Conservation (phyloP, 352 stramenopile species). For the Phytophthora tentaculata region DNA sequence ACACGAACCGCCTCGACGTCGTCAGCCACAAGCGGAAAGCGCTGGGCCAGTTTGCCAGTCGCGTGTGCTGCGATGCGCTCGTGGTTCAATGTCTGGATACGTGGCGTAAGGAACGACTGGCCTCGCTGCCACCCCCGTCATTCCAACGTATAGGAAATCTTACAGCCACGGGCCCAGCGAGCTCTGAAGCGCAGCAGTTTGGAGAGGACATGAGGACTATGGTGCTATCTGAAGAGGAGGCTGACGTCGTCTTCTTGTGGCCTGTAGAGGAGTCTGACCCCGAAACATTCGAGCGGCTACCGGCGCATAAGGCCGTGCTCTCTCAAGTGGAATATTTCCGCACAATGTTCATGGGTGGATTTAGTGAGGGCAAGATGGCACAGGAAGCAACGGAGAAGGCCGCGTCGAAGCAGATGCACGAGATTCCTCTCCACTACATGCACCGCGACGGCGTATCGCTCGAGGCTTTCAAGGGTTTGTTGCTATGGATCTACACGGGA, state of each 20-base stretch:
- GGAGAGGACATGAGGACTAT: slow-evolving; percentile 61
- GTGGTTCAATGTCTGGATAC: slow-evolving; percentile 55
- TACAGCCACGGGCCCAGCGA: slow-evolving; percentile 25
- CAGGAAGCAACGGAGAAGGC: slow-evolving; percentile 4
- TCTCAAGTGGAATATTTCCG: slow-evolving; percentile 84
- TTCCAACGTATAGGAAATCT: slow-evolving; percentile 22
- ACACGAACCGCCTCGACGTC: slow-evolving; percentile 72
- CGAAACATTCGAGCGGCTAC: slow-evolving; percentile 44
- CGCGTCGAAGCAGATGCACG: slow-evolving; percentile 25
- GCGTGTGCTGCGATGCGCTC: slow-evolving; percentile 61
- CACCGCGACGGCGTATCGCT: slow-evolving; percentile 74
- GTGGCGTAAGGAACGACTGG: slow-evolving; percentile 53
- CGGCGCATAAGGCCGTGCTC: slow-evolving; percentile 75
- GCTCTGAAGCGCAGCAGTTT: slow-evolving; percentile 47
- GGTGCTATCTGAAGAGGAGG: slow-evolving; percentile 48
- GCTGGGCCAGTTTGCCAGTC: slow-evolving; percentile 57
- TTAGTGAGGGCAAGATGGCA: slow-evolving; percentile 61
- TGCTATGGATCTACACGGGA: slow-evolving; percentile 81
- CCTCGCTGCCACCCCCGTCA: slow-evolving; percentile 22
- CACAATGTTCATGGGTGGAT: slow-evolving; percentile 83
- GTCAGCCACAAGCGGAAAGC: slow-evolving; percentile 66
- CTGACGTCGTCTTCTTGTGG: slow-evolving; percentile 86
- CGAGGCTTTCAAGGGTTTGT: slow-evolving; percentile 60
- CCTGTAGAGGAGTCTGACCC: slow-evolving; percentile 41
- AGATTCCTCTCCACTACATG: slow-evolving; percentile 77